phyloP scores from a whole-genome alignment of 352 stramenopile genomes.

The Globisporangium nunn region DNA sequence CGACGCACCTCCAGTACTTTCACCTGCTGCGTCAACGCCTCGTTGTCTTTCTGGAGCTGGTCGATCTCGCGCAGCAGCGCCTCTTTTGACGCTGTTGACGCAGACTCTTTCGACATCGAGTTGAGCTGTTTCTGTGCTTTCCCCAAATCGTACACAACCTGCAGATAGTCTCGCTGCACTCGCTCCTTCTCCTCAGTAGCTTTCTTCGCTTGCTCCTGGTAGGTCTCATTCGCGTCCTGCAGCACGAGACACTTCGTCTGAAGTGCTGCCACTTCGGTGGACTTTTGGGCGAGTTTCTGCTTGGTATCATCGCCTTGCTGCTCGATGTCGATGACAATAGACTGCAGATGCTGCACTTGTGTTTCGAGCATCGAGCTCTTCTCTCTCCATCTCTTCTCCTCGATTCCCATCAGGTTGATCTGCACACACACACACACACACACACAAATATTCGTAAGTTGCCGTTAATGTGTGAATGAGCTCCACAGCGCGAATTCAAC shows the following conservation, averaged over 20 bases:
- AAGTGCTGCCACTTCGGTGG: conserved; percentile 16
- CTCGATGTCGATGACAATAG: conserved; percentile 19
- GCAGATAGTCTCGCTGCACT: conserved; percentile 38
- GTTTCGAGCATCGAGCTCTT: conserved; percentile 13
- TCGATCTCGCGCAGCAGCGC: conserved; percentile 29
- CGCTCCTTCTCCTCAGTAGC: conserved; percentile 30
- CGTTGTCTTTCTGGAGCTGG: conserved; percentile 23
- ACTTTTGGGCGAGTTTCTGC: conserved; percentile 22
- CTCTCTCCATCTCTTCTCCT: conserved; percentile 17
- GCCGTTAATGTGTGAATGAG: not conserved
- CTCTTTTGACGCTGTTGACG: conserved; percentile 21
- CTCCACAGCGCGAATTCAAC: not conserved
- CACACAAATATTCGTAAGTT: not conserved
- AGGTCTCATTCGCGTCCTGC: conserved; percentile 26
- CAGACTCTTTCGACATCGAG: conserved; percentile 23
- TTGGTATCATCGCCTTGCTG: conserved; percentile 15
- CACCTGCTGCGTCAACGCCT: conserved; percentile 20
- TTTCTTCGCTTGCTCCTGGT: conserved; percentile 25
- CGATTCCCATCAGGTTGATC: conserved; percentile 8
- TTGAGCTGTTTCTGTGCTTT: conserved; percentile 43
- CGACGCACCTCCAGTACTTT: conserved; percentile 20
- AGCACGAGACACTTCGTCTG: conserved; percentile 22
- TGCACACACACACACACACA: not conserved
- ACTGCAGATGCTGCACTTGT: conserved; percentile 18
- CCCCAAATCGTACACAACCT: conserved; percentile 39